Conservation (phyloP, 345 rosid species). For the Citrus cavaleriei region DNA sequence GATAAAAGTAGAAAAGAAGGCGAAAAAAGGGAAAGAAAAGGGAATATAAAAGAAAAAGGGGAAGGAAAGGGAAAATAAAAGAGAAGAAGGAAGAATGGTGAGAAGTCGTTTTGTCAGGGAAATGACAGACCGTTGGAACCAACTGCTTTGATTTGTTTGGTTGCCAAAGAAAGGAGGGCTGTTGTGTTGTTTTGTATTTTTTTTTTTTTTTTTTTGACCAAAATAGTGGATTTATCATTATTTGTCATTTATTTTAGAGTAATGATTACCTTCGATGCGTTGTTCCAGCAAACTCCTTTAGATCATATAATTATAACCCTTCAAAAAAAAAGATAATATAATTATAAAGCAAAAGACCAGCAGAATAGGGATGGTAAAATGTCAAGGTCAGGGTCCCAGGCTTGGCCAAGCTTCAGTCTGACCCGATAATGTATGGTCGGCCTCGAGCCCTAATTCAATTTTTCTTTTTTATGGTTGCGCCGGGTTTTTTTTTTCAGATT, state of each 20-base stretch:
- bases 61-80: not conserved
- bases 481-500: too few species aligned
- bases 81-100: not conserved
- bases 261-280: not conserved
- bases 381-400: too few species aligned
- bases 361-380: too few species aligned
- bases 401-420: too few species aligned
- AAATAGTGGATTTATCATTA: not conserved
- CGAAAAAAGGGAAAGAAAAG: not conserved
- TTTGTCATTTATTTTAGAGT: not conserved
- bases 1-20: not conserved
- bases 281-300: not conserved
- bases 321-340: too few species aligned
- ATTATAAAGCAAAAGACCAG: too few species aligned
- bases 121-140: slow-evolving; percentile 28
- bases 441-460: too few species aligned
- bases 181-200: not conserved
- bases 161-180: slow-evolving; percentile 14
- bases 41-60: not conserved
- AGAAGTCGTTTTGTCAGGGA: slow-evolving; percentile 6
- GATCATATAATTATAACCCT: too few species aligned
- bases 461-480: too few species aligned
- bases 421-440: too few species aligned
- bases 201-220: not conserved
- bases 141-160: slow-evolving; percentile 21